Evolutionary conservation across 1,139 yeast genomes (phyloP).

Genomic region (Pichia cactophila): DNA sequence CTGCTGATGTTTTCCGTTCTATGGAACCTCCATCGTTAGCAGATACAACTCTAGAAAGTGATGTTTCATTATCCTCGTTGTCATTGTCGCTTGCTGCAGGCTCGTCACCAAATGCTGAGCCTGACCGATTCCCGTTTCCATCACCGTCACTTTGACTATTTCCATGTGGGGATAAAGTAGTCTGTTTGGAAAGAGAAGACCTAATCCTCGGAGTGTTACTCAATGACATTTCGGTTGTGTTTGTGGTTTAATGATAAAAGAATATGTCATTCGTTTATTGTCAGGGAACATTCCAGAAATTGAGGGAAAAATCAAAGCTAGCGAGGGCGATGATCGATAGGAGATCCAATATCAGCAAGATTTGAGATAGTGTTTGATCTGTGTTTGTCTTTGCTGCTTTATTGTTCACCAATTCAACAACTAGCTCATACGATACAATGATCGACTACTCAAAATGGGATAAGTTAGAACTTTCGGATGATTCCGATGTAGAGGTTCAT

Average conservation of each 20-base stretch:
- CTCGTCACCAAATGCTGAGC: background rate
- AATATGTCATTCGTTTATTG: too few species aligned
- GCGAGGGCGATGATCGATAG: background rate
- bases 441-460: constrained; percentile 98
- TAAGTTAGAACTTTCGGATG: constrained; percentile 89
- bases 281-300: background rate
- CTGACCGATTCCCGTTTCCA: background rate
- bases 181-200: constrained; percentile 9
- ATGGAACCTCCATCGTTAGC: background rate
- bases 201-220: constrained; percentile 11
- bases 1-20: background rate
- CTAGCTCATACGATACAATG: constrained; percentile 32
- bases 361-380: too few species aligned
- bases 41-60: constrained; percentile 17
- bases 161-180: background rate
- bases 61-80: constrained; percentile 1
- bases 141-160: background rate
- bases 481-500: constrained; percentile 93
- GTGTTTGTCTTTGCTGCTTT: too few species aligned
- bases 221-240: constrained; percentile 2
- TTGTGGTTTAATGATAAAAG: background rate
- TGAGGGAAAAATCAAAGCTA: background rate
- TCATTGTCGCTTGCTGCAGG: constrained; percentile 5
- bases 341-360: too few species aligned
- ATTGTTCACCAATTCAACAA: background rate